phyloP scores from a whole-genome alignment of 768 basidiomycete genomes.

The Tephrocybe rancida region DNA sequence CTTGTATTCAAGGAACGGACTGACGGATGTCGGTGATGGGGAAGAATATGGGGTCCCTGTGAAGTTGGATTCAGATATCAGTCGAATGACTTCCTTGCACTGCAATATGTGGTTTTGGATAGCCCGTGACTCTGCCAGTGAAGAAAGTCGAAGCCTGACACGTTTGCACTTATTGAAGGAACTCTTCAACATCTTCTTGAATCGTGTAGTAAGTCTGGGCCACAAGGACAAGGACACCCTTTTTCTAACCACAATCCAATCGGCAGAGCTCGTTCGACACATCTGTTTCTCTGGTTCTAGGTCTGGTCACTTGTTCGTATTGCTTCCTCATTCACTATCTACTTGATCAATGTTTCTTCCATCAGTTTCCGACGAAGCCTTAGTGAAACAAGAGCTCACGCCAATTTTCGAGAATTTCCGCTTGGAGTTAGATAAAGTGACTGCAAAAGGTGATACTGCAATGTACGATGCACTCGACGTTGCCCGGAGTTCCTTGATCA shows the following conservation, averaged over 20 bases:
- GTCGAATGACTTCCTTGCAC: neutral
- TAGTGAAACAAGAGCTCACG: conserved; percentile 22
- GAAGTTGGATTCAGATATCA: neutral
- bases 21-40: conserved; percentile 6
- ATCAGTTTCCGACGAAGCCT: conserved; percentile 24
- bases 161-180: conserved; percentile 27
- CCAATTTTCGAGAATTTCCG: conserved; percentile 29
- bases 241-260: neutral
- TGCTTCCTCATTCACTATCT: neutral
- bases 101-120: conserved; percentile 5
- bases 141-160: conserved; percentile 21
- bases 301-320: conserved; percentile 27
- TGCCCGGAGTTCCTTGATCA: conserved; percentile 19
- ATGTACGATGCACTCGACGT: conserved; percentile 29
- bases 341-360: neutral
- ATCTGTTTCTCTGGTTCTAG: conserved; percentile 25
- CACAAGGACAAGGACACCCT: neutral
- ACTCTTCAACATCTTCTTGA: conserved; percentile 29
- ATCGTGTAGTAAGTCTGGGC: conserved; percentile 24
- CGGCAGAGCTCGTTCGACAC: conserved; percentile 30
- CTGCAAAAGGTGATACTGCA: conserved; percentile 25
- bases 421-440: conserved; percentile 16
- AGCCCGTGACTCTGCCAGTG: conserved; percentile 2
- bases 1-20: neutral
- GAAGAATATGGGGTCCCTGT: neutral